Conservation (phyloP, 805 yeast genomes). For the Sugiyamaella marilandica region DNA sequence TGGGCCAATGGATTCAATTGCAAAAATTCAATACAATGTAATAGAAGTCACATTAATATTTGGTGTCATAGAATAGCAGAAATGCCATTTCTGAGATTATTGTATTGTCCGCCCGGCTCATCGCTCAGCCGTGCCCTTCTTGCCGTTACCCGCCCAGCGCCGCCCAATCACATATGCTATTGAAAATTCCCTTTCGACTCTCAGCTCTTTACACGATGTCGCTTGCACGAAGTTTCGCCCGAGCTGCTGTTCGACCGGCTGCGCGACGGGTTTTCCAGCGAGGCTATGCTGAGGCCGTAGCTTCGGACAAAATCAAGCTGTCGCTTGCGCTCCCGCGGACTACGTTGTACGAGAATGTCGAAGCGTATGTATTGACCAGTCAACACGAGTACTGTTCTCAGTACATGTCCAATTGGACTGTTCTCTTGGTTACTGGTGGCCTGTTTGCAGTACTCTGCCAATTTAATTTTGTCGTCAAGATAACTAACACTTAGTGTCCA, state of each 20-base stretch:
- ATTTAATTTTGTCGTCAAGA: not conserved
- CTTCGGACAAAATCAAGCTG: conserved; percentile 72
- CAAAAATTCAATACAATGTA: too few species aligned
- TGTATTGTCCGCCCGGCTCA: not conserved
- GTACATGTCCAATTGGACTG: too few species aligned
- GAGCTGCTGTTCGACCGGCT: conserved; percentile 16
- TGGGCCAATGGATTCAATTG: too few species aligned
- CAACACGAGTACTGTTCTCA: not conserved
- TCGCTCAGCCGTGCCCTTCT: not conserved
- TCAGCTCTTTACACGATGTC: conserved; percentile 12
- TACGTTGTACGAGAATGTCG: conserved; percentile 32
- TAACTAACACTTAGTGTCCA: conserved; percentile 41
- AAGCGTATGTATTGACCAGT: conserved; percentile 29
- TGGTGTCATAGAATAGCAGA: too few species aligned
- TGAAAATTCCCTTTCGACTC: not conserved
- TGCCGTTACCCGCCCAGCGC: not conserved
- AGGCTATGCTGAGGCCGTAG: conserved; percentile 82
- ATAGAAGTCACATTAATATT: too few species aligned
- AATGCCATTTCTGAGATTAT: too few species aligned
- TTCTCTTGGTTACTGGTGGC: not conserved
- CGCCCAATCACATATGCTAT: not conserved
- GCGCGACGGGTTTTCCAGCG: conserved; percentile 39
- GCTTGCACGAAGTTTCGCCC: conserved; percentile 17
- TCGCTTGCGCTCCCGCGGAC: conserved; percentile 90
- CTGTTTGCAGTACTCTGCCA: too few species aligned